A percentile compares a stretch with the other conserved stretches of the same genome.
Evolutionary conservation across 495 filamentous ascomycete species (phyloP).

Genomic region (Stereocaulon alpinum): DNA sequence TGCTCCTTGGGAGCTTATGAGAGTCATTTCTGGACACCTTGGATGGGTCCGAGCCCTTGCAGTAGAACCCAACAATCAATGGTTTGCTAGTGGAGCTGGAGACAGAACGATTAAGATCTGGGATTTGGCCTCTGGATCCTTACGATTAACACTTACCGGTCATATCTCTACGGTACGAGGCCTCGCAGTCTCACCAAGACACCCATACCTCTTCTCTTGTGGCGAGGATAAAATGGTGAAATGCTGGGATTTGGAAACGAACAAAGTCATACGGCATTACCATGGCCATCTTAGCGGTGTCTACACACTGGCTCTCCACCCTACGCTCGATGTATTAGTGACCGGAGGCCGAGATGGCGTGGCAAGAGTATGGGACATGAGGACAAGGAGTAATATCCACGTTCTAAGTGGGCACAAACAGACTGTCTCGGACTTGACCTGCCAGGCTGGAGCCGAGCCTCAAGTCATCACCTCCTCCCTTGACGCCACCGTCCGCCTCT

Average conservation of each 20-base stretch:
- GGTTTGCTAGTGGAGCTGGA: constrained; percentile 93
- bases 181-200: constrained; percentile 81
- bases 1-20: constrained; percentile 95
- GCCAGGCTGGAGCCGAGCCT: constrained; percentile 83
- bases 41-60: constrained; percentile 91
- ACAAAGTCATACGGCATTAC: constrained; percentile 97
- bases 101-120: constrained; percentile 99
- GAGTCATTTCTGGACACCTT: constrained; percentile 91
- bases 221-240: constrained; percentile 99
- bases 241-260: constrained; percentile 98
- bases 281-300: constrained; percentile 96
- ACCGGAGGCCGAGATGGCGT: constrained; percentile 94
- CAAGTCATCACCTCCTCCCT: constrained; percentile 88
- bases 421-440: constrained; percentile 79
- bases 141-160: constrained; percentile 83
- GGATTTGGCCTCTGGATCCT: constrained; percentile 77
- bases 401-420: constrained; percentile 83
- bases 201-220: constrained; percentile 96
- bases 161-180: constrained; percentile 96
- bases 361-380: constrained; percentile 96
- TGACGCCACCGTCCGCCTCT: constrained; percentile 85
- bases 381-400: constrained; percentile 88
- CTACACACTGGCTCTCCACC: constrained; percentile 83
- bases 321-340: constrained; percentile 86
- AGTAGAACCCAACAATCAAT: constrained; percentile 92